A percentile compares a stretch with the other conserved stretches of the same genome.
phyloP scores from a whole-genome alignment of 306 rosid species.

The Ochetophila trinervis region DNA sequence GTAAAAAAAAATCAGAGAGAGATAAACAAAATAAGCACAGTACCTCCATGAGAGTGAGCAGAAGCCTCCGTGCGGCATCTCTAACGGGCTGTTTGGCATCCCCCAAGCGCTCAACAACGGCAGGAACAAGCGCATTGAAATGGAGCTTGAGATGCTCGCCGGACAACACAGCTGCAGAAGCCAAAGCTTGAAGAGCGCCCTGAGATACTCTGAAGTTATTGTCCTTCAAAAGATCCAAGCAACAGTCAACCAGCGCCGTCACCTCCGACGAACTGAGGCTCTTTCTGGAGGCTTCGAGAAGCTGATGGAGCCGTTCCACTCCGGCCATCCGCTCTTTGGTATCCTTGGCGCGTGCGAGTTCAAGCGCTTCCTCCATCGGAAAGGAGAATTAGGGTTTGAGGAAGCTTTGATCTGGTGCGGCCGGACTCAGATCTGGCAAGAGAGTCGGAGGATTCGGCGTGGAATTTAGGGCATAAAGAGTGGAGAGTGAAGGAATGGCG shows the following conservation, averaged over 20 bases:
- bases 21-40: not conserved
- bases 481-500: conserved; percentile 5
- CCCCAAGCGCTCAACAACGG: conserved; percentile 94
- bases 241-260: conserved; percentile 77
- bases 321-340: conserved; percentile 99
- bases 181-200: conserved; percentile 92
- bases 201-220: conserved; percentile 91
- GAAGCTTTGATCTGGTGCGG: conserved; percentile 36
- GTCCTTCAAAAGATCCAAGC: conserved; percentile 95
- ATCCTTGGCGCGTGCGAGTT: conserved; percentile 94
- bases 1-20: not conserved
- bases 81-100: conserved; percentile 96
- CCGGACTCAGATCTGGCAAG: conserved; percentile 46
- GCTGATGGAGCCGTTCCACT: conserved; percentile 86
- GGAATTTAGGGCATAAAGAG: conserved; percentile 22
- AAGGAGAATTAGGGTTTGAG: conserved; percentile 12
- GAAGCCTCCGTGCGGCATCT: conserved; percentile 84
- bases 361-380: conserved; percentile 92
- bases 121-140: conserved; percentile 94
- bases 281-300: conserved; percentile 86
- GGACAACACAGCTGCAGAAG: conserved; percentile 94
- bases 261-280: conserved; percentile 71
- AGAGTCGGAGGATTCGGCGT: not conserved
- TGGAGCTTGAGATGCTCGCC: conserved; percentile 94
- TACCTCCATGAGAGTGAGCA: conserved; percentile 99